These are phyloP conservation scores for Pholiota microspora DNA, from an alignment of 768 basidiomycete genomes.

Conservation along the genomic window DNA sequence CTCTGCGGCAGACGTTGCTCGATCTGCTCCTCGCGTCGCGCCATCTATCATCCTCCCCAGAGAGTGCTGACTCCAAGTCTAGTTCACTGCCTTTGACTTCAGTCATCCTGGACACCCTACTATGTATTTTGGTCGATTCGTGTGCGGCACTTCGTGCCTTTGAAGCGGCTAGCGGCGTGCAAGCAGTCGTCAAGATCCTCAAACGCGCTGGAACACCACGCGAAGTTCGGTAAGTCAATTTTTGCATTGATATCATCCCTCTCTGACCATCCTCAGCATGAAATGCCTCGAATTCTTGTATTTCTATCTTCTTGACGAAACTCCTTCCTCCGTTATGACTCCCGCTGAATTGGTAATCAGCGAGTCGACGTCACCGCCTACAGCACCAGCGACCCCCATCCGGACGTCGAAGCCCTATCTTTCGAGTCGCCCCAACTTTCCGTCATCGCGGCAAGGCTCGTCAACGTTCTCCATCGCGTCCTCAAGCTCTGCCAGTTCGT, in stretches of 20 bases:
- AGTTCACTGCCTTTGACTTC: slow-evolving; percentile 57
- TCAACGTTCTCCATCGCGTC: slow-evolving; percentile 32
- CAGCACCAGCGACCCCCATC: slow-evolving; percentile 38
- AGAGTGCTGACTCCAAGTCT: slow-evolving; percentile 22
- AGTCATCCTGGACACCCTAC: slow-evolving; percentile 75
- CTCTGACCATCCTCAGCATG: slow-evolving; percentile 57
- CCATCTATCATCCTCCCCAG: slow-evolving; percentile 44
- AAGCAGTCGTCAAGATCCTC: slow-evolving; percentile 80
- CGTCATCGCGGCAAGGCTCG: slow-evolving; percentile 38
- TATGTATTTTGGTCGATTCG: slow-evolving; percentile 89
- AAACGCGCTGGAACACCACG: slow-evolving; percentile 86
- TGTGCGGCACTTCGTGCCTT: slow-evolving; percentile 72
- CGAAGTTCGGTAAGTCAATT: slow-evolving; percentile 68
- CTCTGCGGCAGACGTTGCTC: slow-evolving; percentile 56
- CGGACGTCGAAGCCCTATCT: slow-evolving; percentile 40
- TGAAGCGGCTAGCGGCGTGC: slow-evolving; percentile 75
- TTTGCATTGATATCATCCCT: too few species aligned
- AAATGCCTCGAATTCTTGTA: slow-evolving; percentile 95
- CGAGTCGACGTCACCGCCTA: slow-evolving; percentile 28
- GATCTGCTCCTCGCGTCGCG: slow-evolving; percentile 70
- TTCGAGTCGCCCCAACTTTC: slow-evolving; percentile 32
- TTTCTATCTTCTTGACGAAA: slow-evolving; percentile 91
- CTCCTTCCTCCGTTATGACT: slow-evolving; percentile 19
- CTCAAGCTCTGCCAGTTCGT: slow-evolving; percentile 14
- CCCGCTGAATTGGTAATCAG: not conserved